Conservation (phyloP, 2,329 filamentous ascomycete genomes). For the Sporothrix humicola region DNA sequence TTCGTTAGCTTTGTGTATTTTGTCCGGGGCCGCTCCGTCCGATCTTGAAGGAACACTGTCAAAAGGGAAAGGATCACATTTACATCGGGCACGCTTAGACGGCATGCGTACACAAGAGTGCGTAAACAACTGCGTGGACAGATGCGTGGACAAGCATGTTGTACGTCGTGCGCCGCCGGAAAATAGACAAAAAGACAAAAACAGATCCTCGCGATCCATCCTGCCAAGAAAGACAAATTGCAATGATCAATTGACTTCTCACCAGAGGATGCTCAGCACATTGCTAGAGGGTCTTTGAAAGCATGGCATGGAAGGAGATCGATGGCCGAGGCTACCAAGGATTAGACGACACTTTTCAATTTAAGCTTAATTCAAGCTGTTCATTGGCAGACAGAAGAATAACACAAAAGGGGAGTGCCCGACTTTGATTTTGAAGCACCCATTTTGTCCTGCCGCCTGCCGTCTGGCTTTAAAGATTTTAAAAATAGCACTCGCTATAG, state of each 20-base stretch:
- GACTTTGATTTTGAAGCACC: background rate
- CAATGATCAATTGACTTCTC: constrained; percentile 15
- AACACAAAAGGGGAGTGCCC: too few species aligned
- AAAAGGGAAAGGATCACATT: too few species aligned
- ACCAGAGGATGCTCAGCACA: background rate
- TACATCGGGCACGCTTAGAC: background rate
- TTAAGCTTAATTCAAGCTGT: constrained; percentile 18
- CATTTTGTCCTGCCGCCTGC: background rate
- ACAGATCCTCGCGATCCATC: background rate
- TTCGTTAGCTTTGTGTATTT: background rate
- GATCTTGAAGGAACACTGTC: background rate
- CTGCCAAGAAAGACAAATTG: background rate
- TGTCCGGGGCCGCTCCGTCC: background rate
- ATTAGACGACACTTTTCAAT: background rate
- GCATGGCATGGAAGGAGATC: too few species aligned
- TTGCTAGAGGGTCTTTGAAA: background rate
- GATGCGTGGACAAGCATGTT: background rate
- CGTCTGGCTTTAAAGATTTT: constrained; percentile 9
- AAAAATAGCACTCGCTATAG: constrained; percentile 10
- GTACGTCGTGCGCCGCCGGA: too few species aligned
- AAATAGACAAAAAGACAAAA: background rate
- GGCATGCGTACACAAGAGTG: background rate
- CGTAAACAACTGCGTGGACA: background rate
- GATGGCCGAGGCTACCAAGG: background rate
- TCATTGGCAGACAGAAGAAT: background rate